phyloP scores from a whole-genome alignment of 257 asterid species.

The Catharanthus roseus region DNA sequence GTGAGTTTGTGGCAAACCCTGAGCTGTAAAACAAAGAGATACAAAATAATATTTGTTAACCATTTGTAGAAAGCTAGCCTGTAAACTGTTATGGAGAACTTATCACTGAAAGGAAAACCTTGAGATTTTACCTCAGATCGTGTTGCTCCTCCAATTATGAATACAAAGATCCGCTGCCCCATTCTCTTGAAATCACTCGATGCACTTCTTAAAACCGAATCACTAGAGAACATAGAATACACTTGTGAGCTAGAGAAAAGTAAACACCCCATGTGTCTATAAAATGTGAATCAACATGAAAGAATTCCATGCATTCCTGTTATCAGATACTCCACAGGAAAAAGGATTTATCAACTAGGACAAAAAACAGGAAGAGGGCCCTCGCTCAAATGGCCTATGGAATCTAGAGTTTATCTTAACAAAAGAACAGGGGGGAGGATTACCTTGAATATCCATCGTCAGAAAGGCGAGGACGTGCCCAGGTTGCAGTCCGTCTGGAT shows the following conservation, averaged over 20 bases:
- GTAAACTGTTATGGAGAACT: background rate
- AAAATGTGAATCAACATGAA: background rate
- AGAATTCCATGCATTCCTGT: background rate
- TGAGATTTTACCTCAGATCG: conserved; percentile 73
- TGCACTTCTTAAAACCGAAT: conserved; percentile 52
- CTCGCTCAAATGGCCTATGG: background rate
- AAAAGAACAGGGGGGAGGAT: background rate
- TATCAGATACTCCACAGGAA: background rate
- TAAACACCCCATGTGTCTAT: background rate
- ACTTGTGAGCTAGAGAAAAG: conserved; percentile 11
- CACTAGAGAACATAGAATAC: conserved; percentile 42
- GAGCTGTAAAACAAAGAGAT: conserved; percentile 43
- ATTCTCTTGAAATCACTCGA: conserved; percentile 61
- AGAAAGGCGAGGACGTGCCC: conserved; percentile 76
- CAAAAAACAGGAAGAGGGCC: background rate
- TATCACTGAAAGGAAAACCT: conserved; percentile 12
- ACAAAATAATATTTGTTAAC: background rate
- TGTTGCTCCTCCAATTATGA: conserved; percentile 94
- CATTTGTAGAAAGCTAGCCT: conserved; percentile 10
- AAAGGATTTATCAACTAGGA: background rate
- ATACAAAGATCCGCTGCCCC: conserved; percentile 89
- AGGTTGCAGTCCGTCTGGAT: conserved; percentile 91
- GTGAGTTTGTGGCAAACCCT: conserved; percentile 93
- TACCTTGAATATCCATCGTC: conserved; percentile 95
- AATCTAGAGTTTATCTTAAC: background rate